Conservation (phyloP, 2,329 filamentous ascomycete genomes). For the Fusarium decemcellulare region DNA sequence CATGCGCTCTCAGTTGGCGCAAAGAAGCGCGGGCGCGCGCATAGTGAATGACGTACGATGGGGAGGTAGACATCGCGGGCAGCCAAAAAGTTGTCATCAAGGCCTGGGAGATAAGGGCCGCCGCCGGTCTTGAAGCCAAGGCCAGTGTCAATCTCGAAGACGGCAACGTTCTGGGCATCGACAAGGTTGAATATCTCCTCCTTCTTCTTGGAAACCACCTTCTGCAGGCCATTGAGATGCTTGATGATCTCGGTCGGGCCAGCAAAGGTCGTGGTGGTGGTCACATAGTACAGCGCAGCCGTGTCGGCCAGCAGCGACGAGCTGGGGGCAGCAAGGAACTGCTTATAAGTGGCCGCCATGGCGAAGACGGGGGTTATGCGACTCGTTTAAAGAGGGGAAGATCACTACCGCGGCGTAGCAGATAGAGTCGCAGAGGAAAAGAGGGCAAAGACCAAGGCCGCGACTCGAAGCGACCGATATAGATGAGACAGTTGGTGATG, state of each 20-base stretch:
- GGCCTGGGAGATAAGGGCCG: conserved; percentile 86
- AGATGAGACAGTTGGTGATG: conserved; percentile 21
- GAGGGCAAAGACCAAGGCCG: conserved; percentile 12
- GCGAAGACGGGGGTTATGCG: conserved; percentile 36
- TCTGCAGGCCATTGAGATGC: conserved; percentile 80
- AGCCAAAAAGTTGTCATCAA: conserved; percentile 95
- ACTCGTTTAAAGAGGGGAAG: conserved; percentile 27
- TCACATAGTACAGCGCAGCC: conserved; percentile 88
- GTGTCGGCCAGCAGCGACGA: conserved; percentile 73
- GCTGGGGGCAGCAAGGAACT: conserved; percentile 78
- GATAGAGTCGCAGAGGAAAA: conserved; percentile 7
- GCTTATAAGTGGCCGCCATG: conserved; percentile 73
- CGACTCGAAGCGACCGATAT: conserved; percentile 29
- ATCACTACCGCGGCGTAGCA: conserved; percentile 14
- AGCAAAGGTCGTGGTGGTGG: conserved; percentile 82
- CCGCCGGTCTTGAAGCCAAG: conserved; percentile 87
- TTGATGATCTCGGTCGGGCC: conserved; percentile 84
- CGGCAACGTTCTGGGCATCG: conserved; percentile 79
- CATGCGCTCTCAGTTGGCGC: neutral
- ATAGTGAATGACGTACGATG: conserved; percentile 73
- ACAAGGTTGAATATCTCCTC: conserved; percentile 82
- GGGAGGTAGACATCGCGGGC: conserved; percentile 85
- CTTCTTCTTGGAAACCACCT: conserved; percentile 85
- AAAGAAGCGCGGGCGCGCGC: conserved; percentile 5
- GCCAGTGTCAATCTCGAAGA: conserved; percentile 87